Conservation (phyloP, 345 rosid genomes). For the Citrus sinensis region DNA sequence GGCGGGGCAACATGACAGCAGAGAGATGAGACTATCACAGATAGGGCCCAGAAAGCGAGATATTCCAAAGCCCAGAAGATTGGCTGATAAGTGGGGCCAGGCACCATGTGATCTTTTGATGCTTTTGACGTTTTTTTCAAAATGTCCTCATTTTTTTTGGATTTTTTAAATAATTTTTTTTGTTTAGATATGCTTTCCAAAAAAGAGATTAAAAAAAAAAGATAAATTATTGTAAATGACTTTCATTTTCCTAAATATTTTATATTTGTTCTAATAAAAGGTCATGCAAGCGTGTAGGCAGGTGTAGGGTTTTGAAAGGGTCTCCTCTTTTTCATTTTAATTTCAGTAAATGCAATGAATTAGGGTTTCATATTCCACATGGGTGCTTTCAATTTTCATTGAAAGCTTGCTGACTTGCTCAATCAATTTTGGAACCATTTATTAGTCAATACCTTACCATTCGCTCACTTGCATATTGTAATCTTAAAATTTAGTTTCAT, state of each 20-base stretch:
- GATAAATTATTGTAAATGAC: too few relatives aligned
- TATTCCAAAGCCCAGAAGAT: background rate
- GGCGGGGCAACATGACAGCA: background rate
- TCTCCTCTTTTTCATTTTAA: background rate
- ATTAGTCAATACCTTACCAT: background rate
- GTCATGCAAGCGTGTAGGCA: too few relatives aligned
- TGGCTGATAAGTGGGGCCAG: background rate
- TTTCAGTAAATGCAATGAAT: background rate
- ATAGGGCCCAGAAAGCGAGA: conserved; percentile 12
- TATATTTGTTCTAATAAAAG: too few relatives aligned
- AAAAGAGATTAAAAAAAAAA: too few relatives aligned
- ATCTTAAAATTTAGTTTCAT: too few relatives aligned
- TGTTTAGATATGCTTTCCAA: too few relatives aligned
- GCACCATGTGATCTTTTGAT: background rate
- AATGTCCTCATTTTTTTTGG: background rate
- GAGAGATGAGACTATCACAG: background rate
- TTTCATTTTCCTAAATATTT: background rate
- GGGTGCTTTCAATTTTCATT: background rate
- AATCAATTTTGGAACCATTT: background rate
- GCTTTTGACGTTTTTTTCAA: background rate
- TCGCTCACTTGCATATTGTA: background rate
- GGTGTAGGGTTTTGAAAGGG: background rate
- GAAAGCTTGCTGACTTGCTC: background rate
- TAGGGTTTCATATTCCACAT: background rate
- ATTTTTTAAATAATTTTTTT: background rate